Evolutionary conservation across 495 filamentous ascomycete species (phyloP).

Genomic region (Chaetomium cochliodes): DNA sequence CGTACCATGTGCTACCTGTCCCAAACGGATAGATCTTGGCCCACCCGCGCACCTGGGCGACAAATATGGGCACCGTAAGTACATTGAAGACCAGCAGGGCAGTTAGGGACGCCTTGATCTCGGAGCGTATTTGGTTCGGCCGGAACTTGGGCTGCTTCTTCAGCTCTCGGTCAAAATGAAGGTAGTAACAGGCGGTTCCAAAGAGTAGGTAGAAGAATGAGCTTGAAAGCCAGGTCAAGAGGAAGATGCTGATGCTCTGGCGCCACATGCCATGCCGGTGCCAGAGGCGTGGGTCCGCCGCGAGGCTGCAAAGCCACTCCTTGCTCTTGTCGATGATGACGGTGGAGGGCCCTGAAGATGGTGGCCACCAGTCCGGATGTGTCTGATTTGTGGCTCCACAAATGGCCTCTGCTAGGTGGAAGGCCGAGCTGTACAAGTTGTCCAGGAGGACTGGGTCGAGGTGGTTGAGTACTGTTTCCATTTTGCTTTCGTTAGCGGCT

Average conservation of each 20-base stretch:
- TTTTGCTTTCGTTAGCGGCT: neutral
- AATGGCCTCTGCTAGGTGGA: neutral
- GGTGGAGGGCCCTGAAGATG: neutral
- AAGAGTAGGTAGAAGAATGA: constrained; percentile 2
- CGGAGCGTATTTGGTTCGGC: neutral
- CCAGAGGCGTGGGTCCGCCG: neutral
- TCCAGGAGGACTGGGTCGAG: constrained; percentile 4
- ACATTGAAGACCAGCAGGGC: neutral
- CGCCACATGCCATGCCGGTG: neutral
- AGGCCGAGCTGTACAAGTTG: neutral
- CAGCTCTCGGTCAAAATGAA: neutral
- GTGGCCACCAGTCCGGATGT: neutral
- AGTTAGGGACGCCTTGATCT: neutral
- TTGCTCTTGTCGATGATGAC: neutral
- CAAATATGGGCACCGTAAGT: constrained; percentile 1
- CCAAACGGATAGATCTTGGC: neutral
- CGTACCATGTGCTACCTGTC: neutral
- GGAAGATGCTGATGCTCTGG: constrained; percentile 2
- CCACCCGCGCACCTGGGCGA: neutral
- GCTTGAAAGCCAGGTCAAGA: neutral
- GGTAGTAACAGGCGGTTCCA: constrained; percentile 1
- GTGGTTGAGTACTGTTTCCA: neutral
- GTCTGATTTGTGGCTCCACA: neutral
- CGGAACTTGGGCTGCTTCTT: constrained; percentile 2
- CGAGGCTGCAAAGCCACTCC: neutral